Evolutionary conservation across 78 protist genomes (phyloP), one percentile per base, ranked within the genome.

Genomic region (Carpediemonas membranifera): DNA sequence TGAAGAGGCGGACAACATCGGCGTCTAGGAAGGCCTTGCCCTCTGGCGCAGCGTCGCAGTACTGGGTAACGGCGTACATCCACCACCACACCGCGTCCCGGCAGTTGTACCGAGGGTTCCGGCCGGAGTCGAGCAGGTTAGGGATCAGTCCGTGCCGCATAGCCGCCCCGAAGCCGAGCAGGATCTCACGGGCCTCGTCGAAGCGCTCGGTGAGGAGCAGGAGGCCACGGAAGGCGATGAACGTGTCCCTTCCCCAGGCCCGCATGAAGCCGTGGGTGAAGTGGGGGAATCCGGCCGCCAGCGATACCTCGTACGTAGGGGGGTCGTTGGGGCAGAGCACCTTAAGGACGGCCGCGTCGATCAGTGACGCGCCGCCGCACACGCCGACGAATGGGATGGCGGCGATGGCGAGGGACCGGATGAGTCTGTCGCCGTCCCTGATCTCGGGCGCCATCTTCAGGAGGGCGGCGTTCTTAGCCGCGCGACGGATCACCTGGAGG

Each of bases 21-120:
- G 9, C 24, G 35, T 5, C 9, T 9, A 56, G 35, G 35, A 56
- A 13, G 33, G 33, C 5, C 19, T 5, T 5, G 33, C 63, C 63
- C 7, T 7, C 63, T 3, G 63, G 63, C 24, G 11, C 87, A 0
- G 5, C n/a, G 3, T 68, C 52, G 58, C 35, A 7, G 53, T 78
- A 71, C 36, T 79, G 81, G 37, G 70, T 71, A n/a, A 90, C 19
- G 1, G 81, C 25, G 15, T 65, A 72, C 24, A 83, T 28, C 57
- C 59, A 87, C 78, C 76, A 92, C 96, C 96, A 92, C n/a, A 68
- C 36, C 0, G 91, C 87, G 36, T 92, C 96, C 19, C 96, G 65
- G 3, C 84, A 24, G 62, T 89, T 92, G 28, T 71, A 68, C 39
- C 86, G 47, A 36, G 82, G 59, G 51, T 74, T 70, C 3, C 54